Conservation (phyloP, 2,329 filamentous ascomycete genomes). For the Raffaelea deltoideospora region DNA sequence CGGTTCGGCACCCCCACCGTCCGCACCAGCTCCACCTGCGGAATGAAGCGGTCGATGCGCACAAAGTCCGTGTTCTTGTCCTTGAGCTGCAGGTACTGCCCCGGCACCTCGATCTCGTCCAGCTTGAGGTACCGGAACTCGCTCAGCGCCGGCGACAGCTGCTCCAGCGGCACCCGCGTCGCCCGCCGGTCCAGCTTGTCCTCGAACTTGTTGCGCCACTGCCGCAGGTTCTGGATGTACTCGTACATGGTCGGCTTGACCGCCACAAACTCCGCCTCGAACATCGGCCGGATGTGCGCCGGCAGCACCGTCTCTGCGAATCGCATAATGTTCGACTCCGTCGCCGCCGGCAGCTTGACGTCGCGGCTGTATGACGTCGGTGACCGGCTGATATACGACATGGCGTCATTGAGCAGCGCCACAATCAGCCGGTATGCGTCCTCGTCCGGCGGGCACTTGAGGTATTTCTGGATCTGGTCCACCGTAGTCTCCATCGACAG, state of each 20-base stretch:
- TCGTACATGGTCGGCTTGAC: conserved; percentile 96
- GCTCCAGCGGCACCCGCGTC: conserved; percentile 60
- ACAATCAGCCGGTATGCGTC: conserved; percentile 96
- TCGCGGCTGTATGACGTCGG: conserved; percentile 78
- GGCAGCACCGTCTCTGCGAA: conserved; percentile 96
- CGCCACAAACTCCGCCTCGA: conserved; percentile 91
- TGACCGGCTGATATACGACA: conserved; percentile 82
- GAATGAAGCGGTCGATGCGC: conserved; percentile 90
- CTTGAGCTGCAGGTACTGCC: conserved; percentile 91
- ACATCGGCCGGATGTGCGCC: conserved; percentile 85
- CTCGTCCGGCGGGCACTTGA: conserved; percentile 96
- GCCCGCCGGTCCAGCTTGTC: conserved; percentile 84
- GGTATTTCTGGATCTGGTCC: conserved; percentile 96
- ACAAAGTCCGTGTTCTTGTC: conserved; percentile 99
- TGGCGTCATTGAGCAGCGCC: conserved; percentile 87
- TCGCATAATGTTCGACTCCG: conserved; percentile 89
- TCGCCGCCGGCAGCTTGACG: conserved; percentile 76
- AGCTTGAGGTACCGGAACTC: conserved; percentile 98
- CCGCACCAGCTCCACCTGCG: conserved; percentile 83
- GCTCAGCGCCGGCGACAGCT: conserved; percentile 78
- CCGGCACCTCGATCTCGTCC: conserved; percentile 94
- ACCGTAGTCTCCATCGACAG: conserved; percentile 99
- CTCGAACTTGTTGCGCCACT: conserved; percentile 95
- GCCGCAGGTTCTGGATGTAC: conserved; percentile 92
- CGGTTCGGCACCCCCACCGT: conserved; percentile 85